Conservation (phyloP, 805 yeast species). For the Saccharomycopsis vini region DNA sequence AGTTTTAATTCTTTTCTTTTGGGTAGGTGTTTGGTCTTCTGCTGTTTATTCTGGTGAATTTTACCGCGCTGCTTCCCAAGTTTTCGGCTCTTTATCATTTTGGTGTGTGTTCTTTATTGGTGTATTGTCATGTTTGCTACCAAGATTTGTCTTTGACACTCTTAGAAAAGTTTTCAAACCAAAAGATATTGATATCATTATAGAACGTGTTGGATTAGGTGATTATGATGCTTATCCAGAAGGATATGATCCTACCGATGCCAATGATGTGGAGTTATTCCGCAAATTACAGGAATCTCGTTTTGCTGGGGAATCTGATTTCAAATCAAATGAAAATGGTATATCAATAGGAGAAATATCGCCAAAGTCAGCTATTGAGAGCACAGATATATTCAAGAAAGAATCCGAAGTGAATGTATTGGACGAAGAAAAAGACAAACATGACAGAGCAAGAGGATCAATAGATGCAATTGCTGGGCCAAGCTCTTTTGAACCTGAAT, state of each 20-base stretch:
- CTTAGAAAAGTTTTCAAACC: constrained; percentile 48
- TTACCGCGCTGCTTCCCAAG: constrained; percentile 54
- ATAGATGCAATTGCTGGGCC: too few species aligned
- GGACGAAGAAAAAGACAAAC: not conserved
- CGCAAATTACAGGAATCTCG: constrained; percentile 5
- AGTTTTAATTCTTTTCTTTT: constrained; percentile 49
- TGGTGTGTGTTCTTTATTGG: constrained; percentile 62
- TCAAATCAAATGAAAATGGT: not conserved
- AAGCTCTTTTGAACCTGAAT: too few species aligned
- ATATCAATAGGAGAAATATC: not conserved
- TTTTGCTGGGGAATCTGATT: not conserved
- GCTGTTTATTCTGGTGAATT: constrained; percentile 45
- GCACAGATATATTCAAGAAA: too few species aligned
- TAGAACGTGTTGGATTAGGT: constrained; percentile 52
- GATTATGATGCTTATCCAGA: constrained; percentile 40
- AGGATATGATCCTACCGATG: constrained; percentile 39
- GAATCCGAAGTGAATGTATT: too few species aligned
- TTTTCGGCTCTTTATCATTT: constrained; percentile 50
- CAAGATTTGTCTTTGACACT: constrained; percentile 48
- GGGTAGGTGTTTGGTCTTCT: constrained; percentile 77
- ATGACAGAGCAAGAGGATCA: not conserved
- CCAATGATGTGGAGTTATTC: constrained; percentile 20
- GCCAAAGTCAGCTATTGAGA: too few species aligned
- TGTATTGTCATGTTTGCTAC: constrained; percentile 44
- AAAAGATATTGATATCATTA: constrained; percentile 57